These are phyloP conservation scores for Claviceps humidiphila DNA, from an alignment of 2,329 filamentous ascomycete species.

Conservation along the genomic window DNA sequence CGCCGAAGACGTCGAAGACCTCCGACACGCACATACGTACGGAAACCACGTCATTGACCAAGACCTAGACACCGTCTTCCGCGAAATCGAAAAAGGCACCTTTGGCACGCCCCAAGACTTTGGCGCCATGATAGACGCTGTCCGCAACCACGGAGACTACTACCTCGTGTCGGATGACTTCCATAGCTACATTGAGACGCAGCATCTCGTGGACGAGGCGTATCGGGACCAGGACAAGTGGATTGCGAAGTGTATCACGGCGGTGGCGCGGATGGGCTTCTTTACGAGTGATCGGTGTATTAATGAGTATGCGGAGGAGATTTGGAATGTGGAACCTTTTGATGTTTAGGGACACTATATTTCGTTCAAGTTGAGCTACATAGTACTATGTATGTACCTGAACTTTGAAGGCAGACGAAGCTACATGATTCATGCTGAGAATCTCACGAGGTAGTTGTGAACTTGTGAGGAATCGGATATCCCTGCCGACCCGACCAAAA, in stretches of 20 bases:
- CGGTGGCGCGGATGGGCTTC: conserved; percentile 91
- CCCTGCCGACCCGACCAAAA: no score
- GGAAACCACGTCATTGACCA: conserved; percentile 65
- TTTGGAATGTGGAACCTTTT: conserved; percentile 92
- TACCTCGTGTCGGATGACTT: conserved; percentile 98
- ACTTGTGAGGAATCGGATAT: no score
- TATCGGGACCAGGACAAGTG: conserved; percentile 89
- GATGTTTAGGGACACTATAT: conserved; percentile 20
- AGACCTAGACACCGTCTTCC: conserved; percentile 68
- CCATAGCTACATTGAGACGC: conserved; percentile 84
- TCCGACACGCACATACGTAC: conserved; percentile 83
- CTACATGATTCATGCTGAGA: no score
- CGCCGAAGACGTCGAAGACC: conserved; percentile 89
- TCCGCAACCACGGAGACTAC: conserved; percentile 89
- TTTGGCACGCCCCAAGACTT: conserved; percentile 76
- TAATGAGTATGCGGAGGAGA: conserved; percentile 90
- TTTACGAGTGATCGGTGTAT: conserved; percentile 93
- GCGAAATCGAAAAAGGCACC: conserved; percentile 61
- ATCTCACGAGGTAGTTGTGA: no score
- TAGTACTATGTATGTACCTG: no score
- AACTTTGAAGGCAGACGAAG: no score
- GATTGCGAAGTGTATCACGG: conserved; percentile 79
- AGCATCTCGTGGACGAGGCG: conserved; percentile 78
- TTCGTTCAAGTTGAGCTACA: no score
- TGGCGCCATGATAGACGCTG: conserved; percentile 67